Base-by-base conservation (phyloP, 2,329 filamentous ascomycete genomes). In the Trichoderma harzianum region DNA sequence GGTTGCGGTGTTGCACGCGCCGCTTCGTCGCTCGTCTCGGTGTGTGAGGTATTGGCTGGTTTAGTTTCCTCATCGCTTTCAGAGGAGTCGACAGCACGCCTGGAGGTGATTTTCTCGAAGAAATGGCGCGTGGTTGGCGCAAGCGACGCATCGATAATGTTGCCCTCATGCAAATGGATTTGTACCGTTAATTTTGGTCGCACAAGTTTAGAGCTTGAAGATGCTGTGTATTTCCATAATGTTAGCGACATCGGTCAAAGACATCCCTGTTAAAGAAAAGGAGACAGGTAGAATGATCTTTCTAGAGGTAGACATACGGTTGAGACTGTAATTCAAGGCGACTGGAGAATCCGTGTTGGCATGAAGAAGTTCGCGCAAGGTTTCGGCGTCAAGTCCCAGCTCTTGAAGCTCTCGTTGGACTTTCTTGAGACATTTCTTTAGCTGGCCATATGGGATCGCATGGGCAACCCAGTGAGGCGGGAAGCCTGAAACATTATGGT, bases 351-450 rank as follows among this genome's bases (percentile, higher is more conserved):
- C 80, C 77, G 85, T 82, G 73, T 85, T 82, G 34, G 85, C 81
- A 70, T 86, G 84, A 69, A 92, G 84, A 32, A 96, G 85, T 71
- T 88, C 87, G 61, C 89, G 86, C 70, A 97, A 83, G 2, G 91
- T 94, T 11, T 91, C 86, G 5, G 88, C 88, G 74, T 93, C 91
- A 34, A 97, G 88, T 8, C 93, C 93, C 16, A 95, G 83, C 39
- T 87, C 86, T 53, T 86, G 83, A 67, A 97, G 86, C 83, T 97
- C 93, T 66, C 84, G 83, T 74, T 91, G 89, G 64, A 97, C 91
- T 78, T 91, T 91, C 79, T 95, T 95, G 78, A 97, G 91, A 81
- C 92, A 93, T 83, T 97, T 97, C 82, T 97, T 97, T 71, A 97
- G 87, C 80, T 94, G 89, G 58, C 91, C 88, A 80, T 97, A 97